A percentile compares a stretch with the other conserved stretches of the same genome.
phyloP scores from a whole-genome alignment of 306 rosid species.

The Lathyrus aphaca region DNA sequence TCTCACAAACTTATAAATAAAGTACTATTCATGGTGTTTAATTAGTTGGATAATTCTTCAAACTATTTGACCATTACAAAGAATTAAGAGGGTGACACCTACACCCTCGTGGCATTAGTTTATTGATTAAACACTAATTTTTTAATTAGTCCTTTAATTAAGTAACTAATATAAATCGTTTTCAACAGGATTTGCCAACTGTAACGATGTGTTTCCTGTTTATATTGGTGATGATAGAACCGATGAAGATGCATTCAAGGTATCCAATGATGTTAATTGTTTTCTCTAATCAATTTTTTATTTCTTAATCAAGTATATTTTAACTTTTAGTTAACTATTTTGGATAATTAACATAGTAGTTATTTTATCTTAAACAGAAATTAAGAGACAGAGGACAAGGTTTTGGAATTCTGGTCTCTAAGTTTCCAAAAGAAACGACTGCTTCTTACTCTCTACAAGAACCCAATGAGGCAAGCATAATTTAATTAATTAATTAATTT shows the following conservation, averaged over 20 bases:
- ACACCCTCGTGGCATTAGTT: slow-evolving; percentile 37
- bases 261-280: slow-evolving; percentile 44
- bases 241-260: slow-evolving; percentile 99
- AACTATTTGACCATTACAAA: slow-evolving; percentile 30
- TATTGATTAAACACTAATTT: slow-evolving; percentile 24
- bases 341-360: slow-evolving; percentile 30
- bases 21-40: slow-evolving; percentile 1
- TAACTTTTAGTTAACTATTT: neutral
- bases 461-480: slow-evolving; percentile 81
- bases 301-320: neutral
- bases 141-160: slow-evolving; percentile 30
- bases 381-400: slow-evolving; percentile 92
- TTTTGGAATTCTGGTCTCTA: slow-evolving; percentile 87
- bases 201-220: slow-evolving; percentile 77
- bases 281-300: neutral
- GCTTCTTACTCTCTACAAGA: slow-evolving; percentile 92
- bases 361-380: slow-evolving; percentile 47
- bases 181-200: slow-evolving; percentile 79
- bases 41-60: slow-evolving; percentile 35
- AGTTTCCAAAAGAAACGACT: slow-evolving; percentile 80
- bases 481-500: neutral
- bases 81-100: slow-evolving; percentile 27
- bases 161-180: slow-evolving; percentile 40
- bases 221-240: slow-evolving; percentile 96
- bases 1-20: slow-evolving; percentile 4